phyloP scores from a whole-genome alignment of 371 early-diverging fungal species.

The Mucor indicus region DNA sequence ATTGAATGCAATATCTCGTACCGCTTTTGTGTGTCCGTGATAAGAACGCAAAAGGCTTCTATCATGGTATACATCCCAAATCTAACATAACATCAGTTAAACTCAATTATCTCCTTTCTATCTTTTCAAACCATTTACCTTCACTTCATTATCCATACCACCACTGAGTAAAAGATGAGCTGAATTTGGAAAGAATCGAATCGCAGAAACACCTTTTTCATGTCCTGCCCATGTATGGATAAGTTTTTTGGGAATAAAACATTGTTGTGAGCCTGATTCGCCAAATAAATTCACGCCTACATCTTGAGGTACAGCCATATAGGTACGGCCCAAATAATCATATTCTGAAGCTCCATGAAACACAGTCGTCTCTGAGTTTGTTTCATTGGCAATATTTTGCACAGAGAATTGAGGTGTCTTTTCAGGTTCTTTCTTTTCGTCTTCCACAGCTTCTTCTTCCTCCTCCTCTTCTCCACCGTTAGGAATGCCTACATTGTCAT shows the following conservation, averaged over 20 bases:
- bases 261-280: constrained; percentile 74
- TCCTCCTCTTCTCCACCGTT: constrained; percentile 63
- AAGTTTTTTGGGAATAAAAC: constrained; percentile 82
- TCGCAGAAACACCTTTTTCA: constrained; percentile 87
- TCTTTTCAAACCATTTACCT: constrained; percentile 45
- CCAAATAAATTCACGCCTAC: constrained; percentile 73
- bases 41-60: constrained; percentile 81
- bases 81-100: constrained; percentile 42
- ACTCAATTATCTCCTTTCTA: not conserved
- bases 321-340: constrained; percentile 93
- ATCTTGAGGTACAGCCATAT: constrained; percentile 92
- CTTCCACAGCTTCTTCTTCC: constrained; percentile 24
- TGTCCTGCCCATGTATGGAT: constrained; percentile 95
- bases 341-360: constrained; percentile 78
- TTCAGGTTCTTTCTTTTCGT: constrained; percentile 44
- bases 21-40: constrained; percentile 90
- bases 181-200: constrained; percentile 85
- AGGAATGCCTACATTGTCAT: constrained; percentile 63
- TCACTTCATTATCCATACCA: constrained; percentile 92
- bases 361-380: constrained; percentile 63
- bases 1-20: constrained; percentile 89
- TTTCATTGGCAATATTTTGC: constrained; percentile 29
- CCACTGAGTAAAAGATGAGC: constrained; percentile 90
- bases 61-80: constrained; percentile 94
- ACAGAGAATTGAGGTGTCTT: constrained; percentile 22